A percentile compares a stretch with the other conserved stretches of the same genome.
Evolutionary conservation across 2,329 filamentous ascomycete genomes (phyloP).

Genomic region (Incumbomyces delicatus): DNA sequence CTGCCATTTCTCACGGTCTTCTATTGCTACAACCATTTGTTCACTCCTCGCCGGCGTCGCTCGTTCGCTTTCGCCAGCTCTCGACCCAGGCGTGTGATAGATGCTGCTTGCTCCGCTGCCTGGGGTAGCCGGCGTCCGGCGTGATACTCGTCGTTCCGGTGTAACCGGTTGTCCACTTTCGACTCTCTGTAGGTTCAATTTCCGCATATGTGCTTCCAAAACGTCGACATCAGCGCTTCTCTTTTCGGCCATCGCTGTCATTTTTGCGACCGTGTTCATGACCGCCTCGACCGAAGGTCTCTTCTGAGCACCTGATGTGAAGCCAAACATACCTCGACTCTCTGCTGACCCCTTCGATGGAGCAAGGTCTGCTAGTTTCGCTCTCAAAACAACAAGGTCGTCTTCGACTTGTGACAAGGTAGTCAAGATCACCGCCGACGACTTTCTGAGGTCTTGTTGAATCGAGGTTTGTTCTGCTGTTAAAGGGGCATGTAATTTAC

Average conservation of each 20-base stretch:
- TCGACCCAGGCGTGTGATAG: constrained; percentile 21
- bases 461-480: constrained; percentile 73
- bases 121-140: constrained; percentile 12
- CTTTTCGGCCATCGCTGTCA: constrained; percentile 87
- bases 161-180: constrained; percentile 3
- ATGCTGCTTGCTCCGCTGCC: constrained; percentile 16
- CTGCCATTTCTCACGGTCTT: constrained; percentile 19
- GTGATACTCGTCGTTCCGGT: constrained; percentile 9
- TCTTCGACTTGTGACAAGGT: constrained; percentile 72
- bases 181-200: constrained; percentile 44
- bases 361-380: constrained; percentile 56
- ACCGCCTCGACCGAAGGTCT: constrained; percentile 86
- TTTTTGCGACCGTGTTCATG: constrained; percentile 79
- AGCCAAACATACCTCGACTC: constrained; percentile 23
- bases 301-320: constrained; percentile 30
- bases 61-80: constrained; percentile 9
- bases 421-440: constrained; percentile 64
- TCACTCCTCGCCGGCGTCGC: constrained; percentile 11
- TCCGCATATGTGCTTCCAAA: constrained; percentile 76
- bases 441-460: constrained; percentile 70
- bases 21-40: constrained; percentile 11
- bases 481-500: constrained; percentile 61
- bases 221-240: constrained; percentile 85
- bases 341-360: constrained; percentile 41
- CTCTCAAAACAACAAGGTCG: constrained; percentile 65